A percentile compares a stretch with the other conserved stretches of the same genome.
phyloP scores from a whole-genome alignment of 2,329 filamentous ascomycete species.

The Curvularia eragrostidis region DNA sequence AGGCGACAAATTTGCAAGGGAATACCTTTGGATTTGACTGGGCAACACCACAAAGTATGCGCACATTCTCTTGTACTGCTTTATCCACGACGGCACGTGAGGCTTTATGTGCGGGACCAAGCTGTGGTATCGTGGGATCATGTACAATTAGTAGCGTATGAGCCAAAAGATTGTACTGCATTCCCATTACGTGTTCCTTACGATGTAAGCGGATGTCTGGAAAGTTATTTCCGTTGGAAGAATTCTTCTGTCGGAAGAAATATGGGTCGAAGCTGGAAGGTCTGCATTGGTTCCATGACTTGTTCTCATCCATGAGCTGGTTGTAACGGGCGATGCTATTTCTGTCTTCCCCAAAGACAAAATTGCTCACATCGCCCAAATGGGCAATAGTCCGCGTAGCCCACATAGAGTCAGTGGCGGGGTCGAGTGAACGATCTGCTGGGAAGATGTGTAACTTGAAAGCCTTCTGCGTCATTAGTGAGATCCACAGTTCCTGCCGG shows the following conservation, averaged over 20 bases:
- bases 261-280: constrained; percentile 48
- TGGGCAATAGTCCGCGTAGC: constrained; percentile 52
- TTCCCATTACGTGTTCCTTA: constrained; percentile 45
- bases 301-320: constrained; percentile 46
- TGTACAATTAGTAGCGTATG: constrained; percentile 47
- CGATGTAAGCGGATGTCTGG: constrained; percentile 47
- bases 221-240: constrained; percentile 43
- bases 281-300: constrained; percentile 39
- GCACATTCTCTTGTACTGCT: constrained; percentile 45
- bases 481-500: constrained; percentile 49
- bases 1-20: constrained; percentile 47
- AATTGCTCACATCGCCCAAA: constrained; percentile 48
- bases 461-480: constrained; percentile 46
- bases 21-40: constrained; percentile 44
- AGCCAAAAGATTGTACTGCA: constrained; percentile 46
- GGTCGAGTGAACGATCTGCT: constrained; percentile 50
- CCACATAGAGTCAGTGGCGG: constrained; percentile 52
- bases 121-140: constrained; percentile 47
- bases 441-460: constrained; percentile 49
- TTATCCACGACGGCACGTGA: constrained; percentile 41
- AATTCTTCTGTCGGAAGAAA: constrained; percentile 42
- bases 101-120: constrained; percentile 44
- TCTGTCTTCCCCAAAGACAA: constrained; percentile 45
- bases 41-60: constrained; percentile 45
- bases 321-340: constrained; percentile 40